These are phyloP conservation scores for Alternaria ventricosa DNA, from an alignment of 2,329 filamentous ascomycete genomes.

Conservation along the genomic window DNA sequence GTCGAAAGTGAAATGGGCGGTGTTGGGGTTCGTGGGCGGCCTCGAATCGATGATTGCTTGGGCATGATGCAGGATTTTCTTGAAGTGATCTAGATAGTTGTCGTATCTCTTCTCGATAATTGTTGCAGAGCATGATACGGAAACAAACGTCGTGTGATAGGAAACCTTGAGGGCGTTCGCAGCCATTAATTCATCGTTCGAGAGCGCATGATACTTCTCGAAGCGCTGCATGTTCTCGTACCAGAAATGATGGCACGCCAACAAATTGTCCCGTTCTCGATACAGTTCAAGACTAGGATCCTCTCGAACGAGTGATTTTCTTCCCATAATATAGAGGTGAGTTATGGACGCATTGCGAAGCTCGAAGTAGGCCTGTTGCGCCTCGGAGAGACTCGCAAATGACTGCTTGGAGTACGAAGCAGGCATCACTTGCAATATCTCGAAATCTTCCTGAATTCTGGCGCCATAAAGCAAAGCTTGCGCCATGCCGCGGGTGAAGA, in stretches of 20 bases:
- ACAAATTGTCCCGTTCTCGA: constrained; percentile 11
- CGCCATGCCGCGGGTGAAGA: constrained; percentile 29
- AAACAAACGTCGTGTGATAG: constrained; percentile 15
- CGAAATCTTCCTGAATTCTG: constrained; percentile 12
- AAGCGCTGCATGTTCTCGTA: constrained; percentile 5
- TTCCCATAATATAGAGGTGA: constrained; percentile 11
- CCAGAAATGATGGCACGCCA: constrained; percentile 27
- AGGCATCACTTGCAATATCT: constrained; percentile 1
- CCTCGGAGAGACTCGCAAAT: constrained; percentile 21
- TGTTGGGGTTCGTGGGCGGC: background rate
- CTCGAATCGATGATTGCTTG: constrained; percentile 25
- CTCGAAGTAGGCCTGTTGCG: constrained; percentile 24
- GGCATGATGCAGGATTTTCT: constrained; percentile 23
- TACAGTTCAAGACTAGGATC: constrained; percentile 2
- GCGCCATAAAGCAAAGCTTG: constrained; percentile 27
- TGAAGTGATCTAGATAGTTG: constrained; percentile 22
- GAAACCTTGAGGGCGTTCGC: constrained; percentile 23
- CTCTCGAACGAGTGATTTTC: background rate
- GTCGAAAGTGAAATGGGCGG: constrained; percentile 30
- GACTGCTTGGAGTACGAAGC: background rate
- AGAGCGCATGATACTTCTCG: constrained; percentile 1
- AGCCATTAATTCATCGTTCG: constrained; percentile 17
- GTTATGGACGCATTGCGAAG: constrained; percentile 29
- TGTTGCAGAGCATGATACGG: constrained; percentile 17
- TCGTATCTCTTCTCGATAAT: constrained; percentile 19